Evolutionary conservation across 306 rosid genomes (phyloP), one percentile per base, ranked within the genome.

Genomic region (Elaeagnus macrophylla): DNA sequence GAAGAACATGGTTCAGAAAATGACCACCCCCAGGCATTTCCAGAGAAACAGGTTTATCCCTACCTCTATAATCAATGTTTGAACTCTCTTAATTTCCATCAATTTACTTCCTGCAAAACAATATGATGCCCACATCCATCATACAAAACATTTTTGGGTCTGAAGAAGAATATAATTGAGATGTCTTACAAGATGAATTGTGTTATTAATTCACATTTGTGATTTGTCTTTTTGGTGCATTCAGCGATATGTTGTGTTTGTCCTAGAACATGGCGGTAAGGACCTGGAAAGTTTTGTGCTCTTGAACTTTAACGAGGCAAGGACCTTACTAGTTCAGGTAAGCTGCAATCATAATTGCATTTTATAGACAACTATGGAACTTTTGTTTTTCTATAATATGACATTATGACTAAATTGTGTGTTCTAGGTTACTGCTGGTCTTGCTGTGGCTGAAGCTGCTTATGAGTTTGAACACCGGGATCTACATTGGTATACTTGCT

Each of bases 401-500:
- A 56, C 41, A 44, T 17, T 55, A 36, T 54, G 39, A 56, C 41
- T 61, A 11, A 25, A 53, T 55, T 70, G 14, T 43, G 19, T 18
- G 67, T 63, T 76, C 37, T 81, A 91, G 95, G 99, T 82, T 65
- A 70, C 89, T 12, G 81, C 87, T 41, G 89, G 81, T 56, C 81
- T 87, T 59, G 96, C 99, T 41, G 96, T 87, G 75, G 96, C 95
- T 15, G 99, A 91, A 76, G 94, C 94, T 71, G 95, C 87, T 2
- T 84, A 68, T 65, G 95, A 91, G 70, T 91, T 91, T 64, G 96
- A 91, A 78, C 99, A 87, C 71, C 89, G 96, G 17, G 99, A 91
- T 80, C 95, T 87, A 67, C 99, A 91, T 69, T 87, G 99, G 99
- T 91, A 56, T 57, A 48, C 66, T 57, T 19, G 37, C 71, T 60